Conservation (phyloP, 345 rosid species). For the Cardamine chenopodiifolia region DNA sequence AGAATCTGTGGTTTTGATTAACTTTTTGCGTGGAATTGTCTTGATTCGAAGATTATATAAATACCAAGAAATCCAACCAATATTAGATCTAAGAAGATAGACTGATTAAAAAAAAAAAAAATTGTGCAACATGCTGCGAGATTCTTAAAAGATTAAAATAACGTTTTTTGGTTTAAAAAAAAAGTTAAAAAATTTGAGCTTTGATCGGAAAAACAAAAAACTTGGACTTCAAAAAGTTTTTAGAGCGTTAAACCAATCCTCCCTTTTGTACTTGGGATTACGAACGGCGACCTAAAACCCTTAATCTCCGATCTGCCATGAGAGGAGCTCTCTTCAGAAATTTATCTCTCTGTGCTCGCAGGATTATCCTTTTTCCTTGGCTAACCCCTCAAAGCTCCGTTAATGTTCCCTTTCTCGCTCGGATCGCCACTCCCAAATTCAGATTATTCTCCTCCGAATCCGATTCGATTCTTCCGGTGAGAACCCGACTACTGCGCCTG, state of each 20-base stretch:
- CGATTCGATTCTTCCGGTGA: constrained; percentile 35
- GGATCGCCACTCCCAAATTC: constrained; percentile 26
- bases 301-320: constrained; percentile 45
- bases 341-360: constrained; percentile 40
- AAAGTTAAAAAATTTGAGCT: not conserved
- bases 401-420: constrained; percentile 12
- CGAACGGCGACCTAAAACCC: constrained; percentile 36
- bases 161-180: not conserved
- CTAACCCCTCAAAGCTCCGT: constrained; percentile 1
- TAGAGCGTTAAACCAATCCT: not conserved
- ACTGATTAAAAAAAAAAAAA: not conserved
- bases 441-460: constrained; percentile 53
- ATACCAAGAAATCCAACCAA: not conserved
- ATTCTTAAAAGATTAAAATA: not conserved
- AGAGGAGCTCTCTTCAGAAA: constrained; percentile 47
- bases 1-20: not conserved
- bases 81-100: not conserved
- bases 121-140: not conserved
- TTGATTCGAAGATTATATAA: not conserved
- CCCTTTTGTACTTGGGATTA: not conserved
- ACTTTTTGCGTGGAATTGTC: not conserved
- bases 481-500: constrained; percentile 17
- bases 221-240: not conserved
- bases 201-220: not conserved
- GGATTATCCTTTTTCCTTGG: constrained; percentile 26